Evolutionary conservation across 805 yeast species (phyloP).

Genomic region (Kodamaea nitidulidarum): DNA sequence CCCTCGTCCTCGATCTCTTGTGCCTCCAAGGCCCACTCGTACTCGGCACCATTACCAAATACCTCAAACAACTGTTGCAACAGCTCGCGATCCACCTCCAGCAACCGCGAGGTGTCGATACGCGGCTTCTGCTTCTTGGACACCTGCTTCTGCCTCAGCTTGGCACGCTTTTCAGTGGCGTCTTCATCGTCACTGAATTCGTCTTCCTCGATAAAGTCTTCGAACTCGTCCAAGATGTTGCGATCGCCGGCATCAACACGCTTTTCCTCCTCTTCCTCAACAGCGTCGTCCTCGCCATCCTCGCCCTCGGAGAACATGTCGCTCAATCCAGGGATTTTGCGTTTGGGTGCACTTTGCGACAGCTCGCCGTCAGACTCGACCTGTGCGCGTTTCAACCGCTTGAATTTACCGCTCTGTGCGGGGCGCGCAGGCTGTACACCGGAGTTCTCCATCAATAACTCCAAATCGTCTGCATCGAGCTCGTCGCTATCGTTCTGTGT

Average conservation of each 20-base stretch:
- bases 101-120: constrained; percentile 54
- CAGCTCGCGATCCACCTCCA: constrained; percentile 79
- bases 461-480: constrained; percentile 93
- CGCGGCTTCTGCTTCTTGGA: constrained; percentile 36
- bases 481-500: constrained; percentile 52
- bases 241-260: constrained; percentile 28
- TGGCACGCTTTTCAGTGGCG: constrained; percentile 40
- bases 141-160: constrained; percentile 29
- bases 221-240: constrained; percentile 73
- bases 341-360: constrained; percentile 9
- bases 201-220: constrained; percentile 96
- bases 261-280: constrained; percentile 32
- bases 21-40: constrained; percentile 96
- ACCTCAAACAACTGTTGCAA: constrained; percentile 90
- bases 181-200: constrained; percentile 91
- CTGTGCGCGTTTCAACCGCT: constrained; percentile 76
- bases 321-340: constrained; percentile 41
- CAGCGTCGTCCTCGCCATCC: constrained; percentile 24
- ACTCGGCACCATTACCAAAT: constrained; percentile 95
- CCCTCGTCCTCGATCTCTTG: constrained; percentile 65
- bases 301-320: constrained; percentile 68
- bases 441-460: constrained; percentile 82
- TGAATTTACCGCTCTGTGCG: constrained; percentile 50
- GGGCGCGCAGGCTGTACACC: constrained; percentile 54
- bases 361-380: constrained; percentile 32